Evolutionary conservation across 2,329 filamentous ascomycete genomes (phyloP).

Genomic region (Aspergillus tamarii): DNA sequence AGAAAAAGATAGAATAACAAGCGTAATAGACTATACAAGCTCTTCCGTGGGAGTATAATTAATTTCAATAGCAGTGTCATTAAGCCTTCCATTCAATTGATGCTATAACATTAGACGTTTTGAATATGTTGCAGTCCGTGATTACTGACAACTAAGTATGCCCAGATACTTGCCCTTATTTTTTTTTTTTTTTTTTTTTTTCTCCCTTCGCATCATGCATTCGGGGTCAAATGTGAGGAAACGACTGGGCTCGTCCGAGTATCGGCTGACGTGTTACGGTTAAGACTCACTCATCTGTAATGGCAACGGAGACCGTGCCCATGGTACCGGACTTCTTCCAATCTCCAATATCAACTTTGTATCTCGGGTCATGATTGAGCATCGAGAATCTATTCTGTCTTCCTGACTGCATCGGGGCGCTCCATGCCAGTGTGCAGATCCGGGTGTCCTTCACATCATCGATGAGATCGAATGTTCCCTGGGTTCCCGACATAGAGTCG

Average conservation of each 20-base stretch:
- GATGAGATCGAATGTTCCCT: slow-evolving; percentile 15
- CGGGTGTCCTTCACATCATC: slow-evolving; percentile 17
- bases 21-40: background rate
- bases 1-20: background rate
- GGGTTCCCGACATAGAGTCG: slow-evolving; percentile 10
- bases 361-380: slow-evolving; percentile 12
- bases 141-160: background rate
- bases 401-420: slow-evolving; percentile 15
- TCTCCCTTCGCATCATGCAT: background rate
- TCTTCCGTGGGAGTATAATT: background rate
- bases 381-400: slow-evolving; percentile 11
- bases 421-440: slow-evolving; percentile 20
- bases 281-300: slow-evolving; percentile 2
- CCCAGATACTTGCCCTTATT: background rate
- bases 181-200: background rate
- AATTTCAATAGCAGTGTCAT: no score
- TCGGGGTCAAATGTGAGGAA: background rate
- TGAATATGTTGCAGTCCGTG: background rate
- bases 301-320: slow-evolving; percentile 12
- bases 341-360: slow-evolving; percentile 14
- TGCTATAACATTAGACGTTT: background rate
- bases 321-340: slow-evolving; percentile 16
- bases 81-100: background rate
- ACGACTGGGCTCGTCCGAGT: background rate
- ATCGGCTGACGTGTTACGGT: background rate